Evolutionary conservation across 176 grass and related monocot species (phyloP).

Genomic region (Melocanna baccifera): DNA sequence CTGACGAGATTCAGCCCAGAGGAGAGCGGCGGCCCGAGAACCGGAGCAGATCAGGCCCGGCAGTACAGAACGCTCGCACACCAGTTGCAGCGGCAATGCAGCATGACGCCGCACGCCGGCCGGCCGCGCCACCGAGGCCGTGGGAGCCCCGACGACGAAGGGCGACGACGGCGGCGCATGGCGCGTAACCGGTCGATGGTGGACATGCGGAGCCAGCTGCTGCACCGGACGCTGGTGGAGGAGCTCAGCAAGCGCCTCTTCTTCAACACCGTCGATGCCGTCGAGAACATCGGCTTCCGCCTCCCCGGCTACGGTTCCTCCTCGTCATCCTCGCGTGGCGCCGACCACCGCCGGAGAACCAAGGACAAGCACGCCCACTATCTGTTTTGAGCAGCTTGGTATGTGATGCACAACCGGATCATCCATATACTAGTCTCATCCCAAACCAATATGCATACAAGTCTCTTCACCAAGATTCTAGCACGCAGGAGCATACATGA

Average conservation of each 20-base stretch:
- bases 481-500: too few species aligned
- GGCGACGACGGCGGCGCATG: neutral
- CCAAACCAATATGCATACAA: too few species aligned
- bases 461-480: too few species aligned
- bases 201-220: slow-evolving; percentile 72
- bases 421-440: too few species aligned
- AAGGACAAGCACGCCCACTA: neutral
- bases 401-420: neutral
- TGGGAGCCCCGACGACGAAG: neutral
- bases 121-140: slow-evolving; percentile 29
- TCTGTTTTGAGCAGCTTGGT: slow-evolving; percentile 9
- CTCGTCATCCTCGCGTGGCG: slow-evolving; percentile 12
- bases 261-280: slow-evolving; percentile 87
- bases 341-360: slow-evolving; percentile 11
- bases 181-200: slow-evolving; percentile 79
- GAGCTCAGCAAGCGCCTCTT: slow-evolving; percentile 90
- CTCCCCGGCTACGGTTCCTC: slow-evolving; percentile 22
- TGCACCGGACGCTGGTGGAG: slow-evolving; percentile 73
- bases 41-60: neutral
- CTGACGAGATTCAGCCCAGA: slow-evolving; percentile 37
- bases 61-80: neutral
- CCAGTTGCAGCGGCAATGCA: slow-evolving; percentile 28
- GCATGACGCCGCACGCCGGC: slow-evolving; percentile 24
- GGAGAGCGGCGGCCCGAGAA: neutral
- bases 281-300: slow-evolving; percentile 82